Conservation (phyloP, 78 protist genomes). For the Bigelowiella natans region DNA sequence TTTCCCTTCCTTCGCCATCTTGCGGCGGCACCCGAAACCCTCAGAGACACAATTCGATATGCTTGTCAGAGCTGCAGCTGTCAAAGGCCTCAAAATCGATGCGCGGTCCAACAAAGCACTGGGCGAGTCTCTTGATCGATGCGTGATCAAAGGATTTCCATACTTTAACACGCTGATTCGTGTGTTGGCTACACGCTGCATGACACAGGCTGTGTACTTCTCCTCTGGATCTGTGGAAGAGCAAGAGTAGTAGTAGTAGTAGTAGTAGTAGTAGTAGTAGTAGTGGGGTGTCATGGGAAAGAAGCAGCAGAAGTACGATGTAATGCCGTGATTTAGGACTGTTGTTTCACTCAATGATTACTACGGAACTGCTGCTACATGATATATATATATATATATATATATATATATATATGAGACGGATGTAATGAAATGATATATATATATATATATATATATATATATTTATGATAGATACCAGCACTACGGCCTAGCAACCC, state of each 20-base stretch:
- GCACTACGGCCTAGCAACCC: constrained; percentile 86
- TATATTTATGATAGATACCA: constrained; percentile 29
- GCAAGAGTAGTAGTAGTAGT: no score
- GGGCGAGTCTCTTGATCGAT: neutral
- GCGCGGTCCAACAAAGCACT: neutral
- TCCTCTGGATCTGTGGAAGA: neutral
- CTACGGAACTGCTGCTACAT: no score
- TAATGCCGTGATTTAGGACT: no score
- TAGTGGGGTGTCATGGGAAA: no score
- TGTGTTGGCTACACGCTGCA: constrained; percentile 68
- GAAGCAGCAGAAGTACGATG: no score
- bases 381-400: neutral
- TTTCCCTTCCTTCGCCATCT: neutral
- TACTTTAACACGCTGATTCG: constrained; percentile 65
- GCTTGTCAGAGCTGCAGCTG: neutral
- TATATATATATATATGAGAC: neutral
- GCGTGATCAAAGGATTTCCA: neutral
- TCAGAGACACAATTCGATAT: neutral
- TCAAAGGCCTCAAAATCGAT: neutral
- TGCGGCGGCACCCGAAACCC: constrained; percentile 40
- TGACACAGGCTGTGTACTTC: constrained; percentile 40
- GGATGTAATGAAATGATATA: neutral
- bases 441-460: neutral
- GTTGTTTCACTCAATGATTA: no score
- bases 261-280: no score